Evolutionary conservation across 805 yeast genomes (phyloP).

Genomic region (Candida argentea): DNA sequence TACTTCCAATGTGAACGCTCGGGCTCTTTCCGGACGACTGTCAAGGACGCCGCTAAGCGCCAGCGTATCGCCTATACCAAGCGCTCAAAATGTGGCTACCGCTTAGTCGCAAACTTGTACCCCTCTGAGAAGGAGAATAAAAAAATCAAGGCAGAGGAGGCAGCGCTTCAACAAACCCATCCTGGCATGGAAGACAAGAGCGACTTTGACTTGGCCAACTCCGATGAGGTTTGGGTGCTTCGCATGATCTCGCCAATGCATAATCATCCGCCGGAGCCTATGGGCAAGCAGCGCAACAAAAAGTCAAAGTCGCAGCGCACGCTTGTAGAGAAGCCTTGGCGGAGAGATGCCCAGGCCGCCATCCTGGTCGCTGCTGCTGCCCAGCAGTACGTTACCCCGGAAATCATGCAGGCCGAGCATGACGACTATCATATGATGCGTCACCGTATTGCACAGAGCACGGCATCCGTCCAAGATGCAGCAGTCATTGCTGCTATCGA

Average conservation of each 20-base stretch:
- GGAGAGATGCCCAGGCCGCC: conserved; percentile 6
- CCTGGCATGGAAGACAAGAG: conserved; percentile 14
- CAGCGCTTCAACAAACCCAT: background rate
- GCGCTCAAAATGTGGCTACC: conserved; percentile 36
- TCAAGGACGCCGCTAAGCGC: conserved; percentile 34
- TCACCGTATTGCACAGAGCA: conserved; percentile 13
- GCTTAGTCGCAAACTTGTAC: conserved; percentile 33
- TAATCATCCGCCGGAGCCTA: conserved; percentile 36
- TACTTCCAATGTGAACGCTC: conserved; percentile 38
- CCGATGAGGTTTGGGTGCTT: conserved; percentile 35
- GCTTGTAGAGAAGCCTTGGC: conserved; percentile 34
- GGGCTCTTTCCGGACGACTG: conserved; percentile 37
- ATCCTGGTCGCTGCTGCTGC: conserved; percentile 15
- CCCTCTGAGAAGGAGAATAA: conserved; percentile 36
- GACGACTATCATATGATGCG: conserved; percentile 16
- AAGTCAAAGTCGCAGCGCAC: conserved; percentile 29
- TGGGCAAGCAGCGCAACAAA: conserved; percentile 24
- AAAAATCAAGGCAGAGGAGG: conserved; percentile 15
- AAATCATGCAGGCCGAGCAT: conserved; percentile 10
- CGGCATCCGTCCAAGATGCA: conserved; percentile 28
- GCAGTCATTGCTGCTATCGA: conserved; percentile 29
- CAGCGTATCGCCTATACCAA: conserved; percentile 39
- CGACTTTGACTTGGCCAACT: conserved; percentile 8
- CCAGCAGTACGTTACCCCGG: conserved; percentile 14
- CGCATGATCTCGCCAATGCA: conserved; percentile 37